These are phyloP conservation scores for Fusarium sterilihyphosum DNA, from an alignment of 2,329 filamentous ascomycete genomes.

Conservation along the genomic window DNA sequence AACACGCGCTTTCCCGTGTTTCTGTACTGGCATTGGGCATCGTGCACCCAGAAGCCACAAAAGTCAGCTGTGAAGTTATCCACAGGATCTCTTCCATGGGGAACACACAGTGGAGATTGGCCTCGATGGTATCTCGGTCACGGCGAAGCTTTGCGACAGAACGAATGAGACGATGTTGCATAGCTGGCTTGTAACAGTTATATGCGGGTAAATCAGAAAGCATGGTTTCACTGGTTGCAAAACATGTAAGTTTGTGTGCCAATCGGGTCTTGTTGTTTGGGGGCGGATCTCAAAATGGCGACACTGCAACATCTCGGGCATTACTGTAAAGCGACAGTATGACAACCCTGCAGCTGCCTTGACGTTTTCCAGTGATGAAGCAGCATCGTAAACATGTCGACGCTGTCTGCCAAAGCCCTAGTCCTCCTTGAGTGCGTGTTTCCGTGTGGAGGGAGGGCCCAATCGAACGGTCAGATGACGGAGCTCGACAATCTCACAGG, in stretches of 20 bases:
- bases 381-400: background rate
- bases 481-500: background rate
- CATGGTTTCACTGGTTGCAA: background rate
- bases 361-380: slow-evolving; percentile 53
- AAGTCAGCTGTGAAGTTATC: background rate
- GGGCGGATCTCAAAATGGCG: slow-evolving; percentile 48
- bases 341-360: slow-evolving; percentile 62
- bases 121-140: slow-evolving; percentile 7
- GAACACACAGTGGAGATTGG: background rate
- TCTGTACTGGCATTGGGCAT: background rate
- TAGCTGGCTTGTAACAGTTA: background rate
- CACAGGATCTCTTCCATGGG: background rate
- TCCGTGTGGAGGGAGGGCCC: background rate
- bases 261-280: slow-evolving; percentile 44
- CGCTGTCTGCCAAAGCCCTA: background rate
- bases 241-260: background rate
- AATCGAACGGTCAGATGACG: background rate
- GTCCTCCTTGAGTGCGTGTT: background rate
- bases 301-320: slow-evolving; percentile 54
- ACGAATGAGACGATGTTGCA: background rate
- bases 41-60: background rate
- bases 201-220: background rate
- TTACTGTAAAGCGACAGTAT: slow-evolving; percentile 64
- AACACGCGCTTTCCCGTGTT: background rate
- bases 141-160: background rate